Base-by-base conservation (phyloP, 1,139 yeast species). In the Wickerhamomyces sp. region DNA sequence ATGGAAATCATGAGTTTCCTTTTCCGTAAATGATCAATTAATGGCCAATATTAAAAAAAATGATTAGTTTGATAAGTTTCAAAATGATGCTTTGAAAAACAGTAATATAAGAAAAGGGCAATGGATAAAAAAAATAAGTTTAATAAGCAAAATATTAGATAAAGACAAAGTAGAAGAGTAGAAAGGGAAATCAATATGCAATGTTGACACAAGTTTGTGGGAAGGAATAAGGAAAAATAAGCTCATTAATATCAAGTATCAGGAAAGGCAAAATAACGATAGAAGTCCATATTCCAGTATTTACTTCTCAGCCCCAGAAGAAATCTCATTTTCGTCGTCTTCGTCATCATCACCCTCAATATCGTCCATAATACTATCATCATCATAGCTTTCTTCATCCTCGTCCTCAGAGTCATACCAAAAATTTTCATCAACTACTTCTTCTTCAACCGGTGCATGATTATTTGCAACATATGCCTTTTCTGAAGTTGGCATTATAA, bases 401-500 rank as follows among this genome's bases (percentile, higher is more conserved):
- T 54, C 56, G 4, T 55, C 59, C 24, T 54, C 58, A n/a, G 59
- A 51, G 26, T 47, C 58, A 14, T 49, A 52, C 51, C 57, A 56
- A 22, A 52, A 77, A 15, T 70, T 77, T n/a, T 63, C 68, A n/a
- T 56, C 62, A 9, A 56, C 57, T 13, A 63, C 67, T 3, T 64
- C 72, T 3, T 67, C 56, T 7, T 49, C 60, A 17, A 40, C 46
- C 7, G 35, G 44, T 4, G 39, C 42, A 13, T 38, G 25, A 3
- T 33, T 37, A n/a, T 36, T 43, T 2, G 52, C 42, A 4, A 52
- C 33, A 27, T 52, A 53, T 10, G 48, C 47, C 24, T 41, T 47
- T 38, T 74, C 73, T 3, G 72, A 65, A 35, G 76, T 79, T 17
- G 97, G 97, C 81, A 88, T 81, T 35, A 74, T 74, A 58, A 87